phyloP scores from a whole-genome alignment of 495 filamentous ascomycete genomes.

The Hypomontagnella monticulosa region DNA sequence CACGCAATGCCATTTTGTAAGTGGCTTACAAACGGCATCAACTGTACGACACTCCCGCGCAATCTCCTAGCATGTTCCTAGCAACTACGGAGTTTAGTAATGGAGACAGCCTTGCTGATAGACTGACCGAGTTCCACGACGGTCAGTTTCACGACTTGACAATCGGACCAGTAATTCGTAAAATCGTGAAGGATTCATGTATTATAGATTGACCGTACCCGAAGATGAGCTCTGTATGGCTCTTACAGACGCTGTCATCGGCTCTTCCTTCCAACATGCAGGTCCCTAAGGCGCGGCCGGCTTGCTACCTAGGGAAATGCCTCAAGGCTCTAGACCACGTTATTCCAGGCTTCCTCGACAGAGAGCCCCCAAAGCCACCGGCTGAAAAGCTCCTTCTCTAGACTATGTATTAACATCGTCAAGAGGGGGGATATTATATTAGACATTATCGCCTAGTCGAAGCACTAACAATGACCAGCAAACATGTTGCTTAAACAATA shows the following conservation, averaged over 20 bases:
- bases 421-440: background rate
- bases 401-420: constrained; percentile 1
- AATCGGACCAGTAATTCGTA: background rate
- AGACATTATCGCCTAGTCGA: constrained; percentile 5
- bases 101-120: too few species aligned
- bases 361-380: constrained; percentile 11
- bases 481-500: constrained; percentile 3
- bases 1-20: constrained; percentile 1
- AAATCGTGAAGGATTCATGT: too few species aligned
- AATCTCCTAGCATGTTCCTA: too few species aligned
- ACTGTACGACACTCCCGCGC: background rate
- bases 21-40: constrained; percentile 1
- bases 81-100: too few species aligned
- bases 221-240: too few species aligned
- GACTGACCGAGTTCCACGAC: constrained; percentile 1
- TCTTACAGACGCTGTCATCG: constrained; percentile 1
- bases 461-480: background rate
- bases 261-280: constrained; percentile 6
- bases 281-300: constrained; percentile 8
- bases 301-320: constrained; percentile 30
- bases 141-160: constrained; percentile 1
- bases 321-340: constrained; percentile 5
- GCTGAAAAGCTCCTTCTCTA: constrained; percentile 9
- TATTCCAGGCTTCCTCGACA: background rate
- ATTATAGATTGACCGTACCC: too few species aligned